Evolutionary conservation across 2,329 filamentous ascomycete genomes (phyloP).

Genomic region (Trichoderma hamatum): DNA sequence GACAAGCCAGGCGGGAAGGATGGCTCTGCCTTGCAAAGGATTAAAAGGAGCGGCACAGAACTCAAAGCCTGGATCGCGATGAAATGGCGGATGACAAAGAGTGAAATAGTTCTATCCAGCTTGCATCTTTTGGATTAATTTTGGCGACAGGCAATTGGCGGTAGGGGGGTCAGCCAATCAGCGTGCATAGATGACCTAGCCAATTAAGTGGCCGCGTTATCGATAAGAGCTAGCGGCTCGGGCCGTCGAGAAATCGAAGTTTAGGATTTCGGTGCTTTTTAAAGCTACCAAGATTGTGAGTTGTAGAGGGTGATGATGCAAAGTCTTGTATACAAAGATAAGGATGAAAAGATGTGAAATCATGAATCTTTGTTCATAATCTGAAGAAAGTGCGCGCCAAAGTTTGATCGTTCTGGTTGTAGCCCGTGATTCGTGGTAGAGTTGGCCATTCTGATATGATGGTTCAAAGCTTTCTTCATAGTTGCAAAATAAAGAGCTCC

Average conservation of each 20-base stretch:
- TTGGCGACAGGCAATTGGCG: conserved; percentile 25
- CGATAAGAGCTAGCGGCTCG: conserved; percentile 22
- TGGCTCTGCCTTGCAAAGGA: neutral
- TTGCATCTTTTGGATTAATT: conserved; percentile 13
- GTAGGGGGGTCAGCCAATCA: conserved; percentile 20
- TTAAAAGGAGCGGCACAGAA: conserved; percentile 6
- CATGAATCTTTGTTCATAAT: neutral
- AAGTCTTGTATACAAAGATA: neutral
- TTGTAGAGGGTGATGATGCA: too few relatives aligned
- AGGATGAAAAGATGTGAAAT: neutral
- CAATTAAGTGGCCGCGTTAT: conserved; percentile 16
- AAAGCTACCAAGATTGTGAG: too few relatives aligned
- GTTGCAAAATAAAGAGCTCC: neutral
- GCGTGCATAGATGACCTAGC: conserved; percentile 16
- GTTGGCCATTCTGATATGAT: neutral
- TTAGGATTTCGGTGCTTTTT: too few relatives aligned
- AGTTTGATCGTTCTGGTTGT: neutral
- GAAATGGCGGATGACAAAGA: neutral
- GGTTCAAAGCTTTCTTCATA: neutral
- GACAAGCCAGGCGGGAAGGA: neutral
- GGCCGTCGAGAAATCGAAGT: conserved; percentile 7
- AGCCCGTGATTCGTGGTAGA: too few relatives aligned
- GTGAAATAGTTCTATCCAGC: conserved; percentile 8
- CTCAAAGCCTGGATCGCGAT: conserved; percentile 3
- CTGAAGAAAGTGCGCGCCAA: neutral